Base-by-base conservation (phyloP, 345 rosid genomes). In the Rhizophora mangle region DNA sequence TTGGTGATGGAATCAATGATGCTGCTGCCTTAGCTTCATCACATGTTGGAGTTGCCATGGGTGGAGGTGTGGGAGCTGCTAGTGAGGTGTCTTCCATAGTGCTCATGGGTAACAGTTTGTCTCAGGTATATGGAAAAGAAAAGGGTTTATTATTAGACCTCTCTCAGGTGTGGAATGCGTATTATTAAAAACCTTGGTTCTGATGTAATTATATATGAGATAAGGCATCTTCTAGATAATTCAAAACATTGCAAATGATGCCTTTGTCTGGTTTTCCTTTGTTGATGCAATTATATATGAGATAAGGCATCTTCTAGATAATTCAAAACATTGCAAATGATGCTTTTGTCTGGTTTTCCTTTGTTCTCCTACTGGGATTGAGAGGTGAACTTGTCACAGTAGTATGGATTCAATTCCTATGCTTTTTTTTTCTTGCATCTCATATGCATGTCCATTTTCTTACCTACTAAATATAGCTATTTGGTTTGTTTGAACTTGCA, bases 1-100 rank as follows among this genome's bases (percentile, higher is more conserved):
- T 94, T 67, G 98, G 97, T 32, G 98, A 94, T 80, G 98, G 98
- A 60, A 91, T 94, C 72, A 94, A 94, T 70, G 98, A 91, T 84
- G 98, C 97, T 66, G 92, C 96, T 68, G 97, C 98, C 32, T 83
- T 94, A 84, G 98, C 98, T 74, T 88, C 86, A 62, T 79, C 96
- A 60, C 89, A 91, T 71, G 75, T 94, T 79, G 98, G 98, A 72
- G 85, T 94, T 65, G 97, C 96, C 68, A 87, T 94, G 96, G 93
- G 98, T 49, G 89, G 86, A 55, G 96, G 96, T 76, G 96, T 88
- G 81, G 97, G 93, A 76, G 98, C 97, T 34, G 99, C 97, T 63
- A 86, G 88, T 74, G 99, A 94, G 85, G 99, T 88, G 52, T 91
- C 97, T 80, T 91, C 98, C 62, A 72, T 94, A 64, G 93, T 94